Base-by-base conservation (phyloP, 176 grass and related monocot species). In the Zoysia pacifica region DNA sequence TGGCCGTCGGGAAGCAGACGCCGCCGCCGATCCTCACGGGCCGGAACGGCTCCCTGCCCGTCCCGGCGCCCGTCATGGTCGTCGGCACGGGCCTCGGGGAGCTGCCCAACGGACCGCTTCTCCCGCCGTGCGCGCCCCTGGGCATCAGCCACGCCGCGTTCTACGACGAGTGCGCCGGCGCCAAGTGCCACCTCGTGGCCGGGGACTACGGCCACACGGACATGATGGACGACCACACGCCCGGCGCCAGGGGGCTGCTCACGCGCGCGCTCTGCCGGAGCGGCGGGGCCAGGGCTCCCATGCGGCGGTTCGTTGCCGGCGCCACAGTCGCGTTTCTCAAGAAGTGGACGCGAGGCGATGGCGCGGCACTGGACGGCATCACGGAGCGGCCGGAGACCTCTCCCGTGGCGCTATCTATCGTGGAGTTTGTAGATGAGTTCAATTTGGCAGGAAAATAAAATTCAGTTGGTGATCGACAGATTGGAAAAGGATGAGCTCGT, bases 191-290 rank as follows among this genome's bases (percentile, higher is more conserved):
- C 74, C 83, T 97, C 40, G 94, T 94, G 67, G 94, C 83, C 5
- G 54, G 67, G 83, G 87, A 94, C 37, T 94, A 94, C 70, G 94
- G 94, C 6, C 94, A 97, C 86, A 41, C 82, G 3, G 94, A 94
- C 86, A 87, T 94, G 91, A 80, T 94, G 76, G 94, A 97, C 83
- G 89, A 97, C 82, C 85, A 89, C 60, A 97, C 94, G 5, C 76
- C 56, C 5, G 94, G 94, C 1, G 69, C 69, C 5, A 85, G 86
- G 84, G 94, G 91, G 11, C 59, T 82, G 38, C 78, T 76, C 12
- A 87, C 91, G 36, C 87, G 93, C 58, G 81, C 64, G 15, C 1
- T 92, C 9, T 93, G 91, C 81, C 80, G 81, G 67, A 94, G 63
- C 63, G 94, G 94, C 35, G 61, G 38, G 9, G 80, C 80, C n/a